Evolutionary conservation across 2,329 filamentous ascomycete genomes (phyloP).

Genomic region (Fusarium pilosicola): DNA sequence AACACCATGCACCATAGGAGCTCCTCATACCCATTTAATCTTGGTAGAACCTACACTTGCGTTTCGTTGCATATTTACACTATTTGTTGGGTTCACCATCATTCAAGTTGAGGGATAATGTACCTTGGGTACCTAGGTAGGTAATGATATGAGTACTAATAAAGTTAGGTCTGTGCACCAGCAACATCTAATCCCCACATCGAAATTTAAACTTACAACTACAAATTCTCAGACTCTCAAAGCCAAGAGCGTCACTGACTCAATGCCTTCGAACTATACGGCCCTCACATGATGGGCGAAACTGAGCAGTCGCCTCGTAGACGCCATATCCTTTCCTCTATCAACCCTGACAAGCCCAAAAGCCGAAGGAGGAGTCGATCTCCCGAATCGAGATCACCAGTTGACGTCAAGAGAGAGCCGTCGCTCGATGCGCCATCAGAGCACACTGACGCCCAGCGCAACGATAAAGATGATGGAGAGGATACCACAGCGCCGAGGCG

Average conservation of each 20-base stretch:
- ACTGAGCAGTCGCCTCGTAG: slow-evolving; percentile 51
- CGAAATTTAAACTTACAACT: slow-evolving; percentile 12
- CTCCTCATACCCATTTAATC: background rate
- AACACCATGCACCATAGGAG: background rate
- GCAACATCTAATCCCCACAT: background rate
- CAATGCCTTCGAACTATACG: slow-evolving; percentile 34
- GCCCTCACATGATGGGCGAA: slow-evolving; percentile 48
- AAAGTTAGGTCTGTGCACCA: background rate
- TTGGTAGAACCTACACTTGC: background rate
- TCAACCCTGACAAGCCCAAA: slow-evolving; percentile 49
- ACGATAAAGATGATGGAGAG: slow-evolving; percentile 27
- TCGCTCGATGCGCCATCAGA: slow-evolving; percentile 9
- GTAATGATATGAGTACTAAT: background rate
- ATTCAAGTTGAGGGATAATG: background rate
- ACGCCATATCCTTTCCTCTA: slow-evolving; percentile 61
- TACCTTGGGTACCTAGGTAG: no score
- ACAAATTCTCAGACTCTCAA: background rate
- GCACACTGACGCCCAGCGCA: slow-evolving; percentile 5
- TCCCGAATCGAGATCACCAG: slow-evolving; percentile 7
- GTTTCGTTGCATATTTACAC: background rate
- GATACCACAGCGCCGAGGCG: slow-evolving; percentile 44
- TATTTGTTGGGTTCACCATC: background rate
- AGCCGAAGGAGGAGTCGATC: slow-evolving; percentile 21
- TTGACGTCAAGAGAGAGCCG: slow-evolving; percentile 9
- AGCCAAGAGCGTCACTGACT: slow-evolving; percentile 6